A percentile compares a stretch with the other conserved stretches of the same genome.
phyloP scores from a whole-genome alignment of 2,329 filamentous ascomycete genomes.

The Lasiodiplodia theobromae region DNA sequence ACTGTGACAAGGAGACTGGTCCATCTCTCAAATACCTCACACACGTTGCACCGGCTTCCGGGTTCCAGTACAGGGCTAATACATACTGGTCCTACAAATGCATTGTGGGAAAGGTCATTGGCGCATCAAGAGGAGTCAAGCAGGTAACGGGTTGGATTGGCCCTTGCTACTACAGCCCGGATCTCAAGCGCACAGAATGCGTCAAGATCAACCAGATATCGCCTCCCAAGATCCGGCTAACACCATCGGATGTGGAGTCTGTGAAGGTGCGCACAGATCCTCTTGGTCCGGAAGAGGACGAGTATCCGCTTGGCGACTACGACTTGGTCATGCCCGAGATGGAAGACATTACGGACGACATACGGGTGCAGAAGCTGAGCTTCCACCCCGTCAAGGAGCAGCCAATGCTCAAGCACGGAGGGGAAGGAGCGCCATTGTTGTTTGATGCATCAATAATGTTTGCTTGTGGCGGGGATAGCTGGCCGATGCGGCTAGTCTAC shows the following conservation, averaged over 20 bases:
- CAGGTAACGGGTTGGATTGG: conserved; percentile 78
- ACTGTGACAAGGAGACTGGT: conserved; percentile 73
- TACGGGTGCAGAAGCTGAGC: conserved; percentile 72
- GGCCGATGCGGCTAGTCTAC: conserved; percentile 48
- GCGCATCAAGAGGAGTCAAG: conserved; percentile 70
- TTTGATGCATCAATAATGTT: conserved; percentile 51
- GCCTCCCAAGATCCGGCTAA: conserved; percentile 62
- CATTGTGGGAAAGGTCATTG: conserved; percentile 77
- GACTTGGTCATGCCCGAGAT: conserved; percentile 64
- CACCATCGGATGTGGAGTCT: conserved; percentile 65
- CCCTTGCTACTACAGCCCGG: conserved; percentile 71
- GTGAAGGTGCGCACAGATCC: conserved; percentile 74
- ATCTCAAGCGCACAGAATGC: conserved; percentile 73
- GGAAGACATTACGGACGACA: conserved; percentile 68
- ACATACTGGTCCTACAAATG: conserved; percentile 78
- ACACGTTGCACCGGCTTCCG: conserved; percentile 71
- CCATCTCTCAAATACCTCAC: conserved; percentile 71
- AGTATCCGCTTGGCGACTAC: conserved; percentile 73
- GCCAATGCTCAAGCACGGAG: conserved; percentile 35
- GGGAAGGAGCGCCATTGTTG: conserved; percentile 42
- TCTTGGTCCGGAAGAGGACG: conserved; percentile 67
- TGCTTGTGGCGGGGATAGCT: conserved; percentile 49
- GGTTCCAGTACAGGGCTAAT: conserved; percentile 78
- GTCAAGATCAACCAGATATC: conserved; percentile 70
- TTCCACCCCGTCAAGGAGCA: conserved; percentile 59